Percentiles rank a stretch among this genome's conserved stretches.
These are phyloP conservation scores for Heracleum sosnowskyi DNA, from an alignment of 129 eudicot genomes.

Conservation along the genomic window DNA sequence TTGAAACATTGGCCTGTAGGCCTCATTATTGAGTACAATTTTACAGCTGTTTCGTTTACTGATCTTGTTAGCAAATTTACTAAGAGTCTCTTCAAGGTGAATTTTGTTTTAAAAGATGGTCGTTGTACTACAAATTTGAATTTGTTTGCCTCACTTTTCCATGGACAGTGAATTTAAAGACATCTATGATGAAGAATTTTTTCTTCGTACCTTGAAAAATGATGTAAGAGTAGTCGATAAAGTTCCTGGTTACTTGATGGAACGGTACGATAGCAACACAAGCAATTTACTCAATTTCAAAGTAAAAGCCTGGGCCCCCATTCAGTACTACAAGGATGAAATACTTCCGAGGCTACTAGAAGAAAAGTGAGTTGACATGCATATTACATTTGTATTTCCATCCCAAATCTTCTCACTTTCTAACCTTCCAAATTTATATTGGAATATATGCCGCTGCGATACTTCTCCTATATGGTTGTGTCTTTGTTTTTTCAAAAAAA, in stretches of 20 bases:
- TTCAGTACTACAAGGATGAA: constrained; percentile 65
- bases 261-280: constrained; percentile 76
- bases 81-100: not conserved
- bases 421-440: not conserved
- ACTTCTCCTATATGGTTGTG: not conserved
- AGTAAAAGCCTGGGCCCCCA: constrained; percentile 91
- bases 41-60: not conserved
- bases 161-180: constrained; percentile 78
- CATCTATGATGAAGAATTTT: constrained; percentile 75
- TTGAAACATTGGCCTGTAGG: not conserved
- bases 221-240: constrained; percentile 67
- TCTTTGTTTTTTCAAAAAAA: not conserved
- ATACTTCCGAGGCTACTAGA: constrained; percentile 93
- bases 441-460: not conserved
- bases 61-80: not conserved
- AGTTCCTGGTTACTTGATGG: constrained; percentile 82
- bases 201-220: constrained; percentile 52
- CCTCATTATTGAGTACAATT: not conserved
- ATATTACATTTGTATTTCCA: not conserved
- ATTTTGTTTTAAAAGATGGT: not conserved
- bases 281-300: constrained; percentile 77
- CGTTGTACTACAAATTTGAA: not conserved
- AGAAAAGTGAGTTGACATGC: constrained; percentile 65
- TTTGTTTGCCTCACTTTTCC: constrained; percentile 10
- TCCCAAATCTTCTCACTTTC: not conserved